phyloP scores from a whole-genome alignment of 2,329 filamentous ascomycete species.

The Decorospora gaudefroyi region DNA sequence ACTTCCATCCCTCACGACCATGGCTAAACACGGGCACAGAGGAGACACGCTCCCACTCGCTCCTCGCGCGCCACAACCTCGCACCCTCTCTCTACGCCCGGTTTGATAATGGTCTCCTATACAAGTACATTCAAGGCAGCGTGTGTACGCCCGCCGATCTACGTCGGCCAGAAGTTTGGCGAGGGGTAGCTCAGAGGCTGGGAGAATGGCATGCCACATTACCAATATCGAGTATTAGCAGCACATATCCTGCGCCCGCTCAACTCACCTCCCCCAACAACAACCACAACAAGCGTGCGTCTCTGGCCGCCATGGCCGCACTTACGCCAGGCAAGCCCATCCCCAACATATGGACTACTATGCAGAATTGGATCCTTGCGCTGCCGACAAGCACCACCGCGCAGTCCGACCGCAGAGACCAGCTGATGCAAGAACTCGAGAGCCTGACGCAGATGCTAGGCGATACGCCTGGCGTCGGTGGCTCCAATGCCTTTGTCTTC shows the following conservation, averaged over 20 bases:
- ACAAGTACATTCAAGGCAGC: conserved; percentile 82
- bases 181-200: conserved; percentile 79
- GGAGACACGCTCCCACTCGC: conserved; percentile 73
- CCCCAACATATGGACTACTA: conserved; percentile 92
- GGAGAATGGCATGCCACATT: conserved; percentile 89
- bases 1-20: neutral
- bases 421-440: conserved; percentile 74
- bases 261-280: conserved; percentile 40
- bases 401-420: conserved; percentile 68
- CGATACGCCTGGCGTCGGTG: conserved; percentile 74
- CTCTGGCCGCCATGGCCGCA: conserved; percentile 43
- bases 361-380: conserved; percentile 93
- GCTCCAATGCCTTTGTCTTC: conserved; percentile 76
- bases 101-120: conserved; percentile 95
- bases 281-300: conserved; percentile 47
- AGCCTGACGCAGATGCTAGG: conserved; percentile 72
- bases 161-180: conserved; percentile 73
- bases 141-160: conserved; percentile 82
- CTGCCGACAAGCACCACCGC: conserved; percentile 73
- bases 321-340: conserved; percentile 68
- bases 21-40: conserved; percentile 49
- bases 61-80: conserved; percentile 80
- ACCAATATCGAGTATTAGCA: conserved; percentile 58
- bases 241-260: conserved; percentile 43
- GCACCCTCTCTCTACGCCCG: conserved; percentile 86